Conservation (phyloP, 176 grass and related monocot genomes). For the Hordeum vulgare region MorexV3_pseudomolecules_assembly NC_058524.1:555386128-555386627, state of each 20-base stretch:
- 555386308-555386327: neutral
- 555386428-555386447: neutral
- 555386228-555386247: conserved; percentile 39
- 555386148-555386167: neutral
- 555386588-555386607: no score
- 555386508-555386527: no score
- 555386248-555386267: neutral
- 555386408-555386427: neutral
- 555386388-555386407: neutral
- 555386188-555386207: neutral
- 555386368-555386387: neutral
- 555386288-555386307: neutral
- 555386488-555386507: no score
- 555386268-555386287: neutral
- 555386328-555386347: neutral
- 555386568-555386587: no score
- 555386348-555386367: neutral
- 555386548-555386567: no score
- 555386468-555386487: no score
- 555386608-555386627: no score
- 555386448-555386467: no score
- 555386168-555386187: neutral
- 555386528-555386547: no score
- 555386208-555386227: neutral
- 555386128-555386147: neutral